Evolutionary conservation across 2,329 filamentous ascomycete genomes (phyloP), one percentile per base, ranked within the genome.

Genomic region (Parafenestella ontariensis): DNA sequence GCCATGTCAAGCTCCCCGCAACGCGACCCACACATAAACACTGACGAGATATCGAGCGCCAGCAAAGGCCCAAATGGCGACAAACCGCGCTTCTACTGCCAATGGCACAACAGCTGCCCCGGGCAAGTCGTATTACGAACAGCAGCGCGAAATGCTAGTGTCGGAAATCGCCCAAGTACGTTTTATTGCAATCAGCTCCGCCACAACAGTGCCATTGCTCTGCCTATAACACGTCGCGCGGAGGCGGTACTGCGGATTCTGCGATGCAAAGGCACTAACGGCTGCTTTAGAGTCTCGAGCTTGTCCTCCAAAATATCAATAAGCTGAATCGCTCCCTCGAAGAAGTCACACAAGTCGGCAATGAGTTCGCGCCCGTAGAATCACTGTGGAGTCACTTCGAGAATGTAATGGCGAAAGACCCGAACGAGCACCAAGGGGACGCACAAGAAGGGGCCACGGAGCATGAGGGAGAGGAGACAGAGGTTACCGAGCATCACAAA

Each of bases 381-480:
- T 92, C 92, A 26, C 83, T 99, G 15, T 99, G 95, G 95, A 96
- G 91, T 34, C 92, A 96, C 70, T 98, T 99, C 71, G 95, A 99
- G 79, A 90, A 89, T 64, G 93, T 98, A 66, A 98, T 97, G 93
- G 91, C 86, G 8, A 91, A 89, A 69, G 84, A 89, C 51, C 77
- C 79, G n/a, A 75, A 58, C 10, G 85, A 62, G 46, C 58, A 49
- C 34, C 54, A 62, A 15, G 64, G 64, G 29, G 55, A 54, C 33
- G 58, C 65, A 26, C 62, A 66, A 21, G 66, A 65, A 34, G 64
- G 60, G 11, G 56, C 66, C 40, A 62, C 62, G 9, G 68, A 70
- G 42, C 63, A 62, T 8, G 61, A 62, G 26, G 63, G 62, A 15
- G 57, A 31, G 9, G 45, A 62, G 46, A 68, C 56, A 21, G 61